A percentile compares a stretch with the other conserved stretches of the same genome.
These are phyloP conservation scores for Cyathus striatus DNA, from an alignment of 768 basidiomycete genomes.

Conservation along the genomic window DNA sequence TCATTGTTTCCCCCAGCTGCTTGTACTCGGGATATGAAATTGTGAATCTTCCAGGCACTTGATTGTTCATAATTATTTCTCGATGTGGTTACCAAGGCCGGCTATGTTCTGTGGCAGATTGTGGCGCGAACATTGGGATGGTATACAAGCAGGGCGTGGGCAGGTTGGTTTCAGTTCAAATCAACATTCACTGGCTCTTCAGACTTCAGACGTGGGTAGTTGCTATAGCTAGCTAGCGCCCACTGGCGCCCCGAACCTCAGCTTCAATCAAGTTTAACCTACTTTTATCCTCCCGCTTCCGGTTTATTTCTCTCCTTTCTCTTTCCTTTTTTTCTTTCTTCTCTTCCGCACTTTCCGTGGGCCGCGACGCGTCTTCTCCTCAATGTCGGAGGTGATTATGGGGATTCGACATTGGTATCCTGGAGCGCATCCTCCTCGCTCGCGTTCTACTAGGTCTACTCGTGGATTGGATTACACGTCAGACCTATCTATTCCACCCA, in stretches of 20 bases:
- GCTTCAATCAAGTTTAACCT: not conserved
- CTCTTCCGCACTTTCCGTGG: no score
- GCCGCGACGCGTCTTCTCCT: no score
- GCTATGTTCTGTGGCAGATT: not conserved
- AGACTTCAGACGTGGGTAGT: not conserved
- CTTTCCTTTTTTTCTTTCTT: no score
- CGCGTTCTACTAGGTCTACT: not conserved
- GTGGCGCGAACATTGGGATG: not conserved
- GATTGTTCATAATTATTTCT: not conserved
- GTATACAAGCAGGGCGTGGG: no score
- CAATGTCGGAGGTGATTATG: no score
- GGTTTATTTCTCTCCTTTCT: no score
- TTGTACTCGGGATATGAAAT: not conserved
- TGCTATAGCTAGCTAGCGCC: not conserved
- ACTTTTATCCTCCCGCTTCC: no score
- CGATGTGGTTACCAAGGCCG: not conserved
- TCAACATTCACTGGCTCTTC: not conserved
- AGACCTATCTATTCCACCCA: not conserved
- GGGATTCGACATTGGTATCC: not conserved
- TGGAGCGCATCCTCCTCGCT: not conserved
- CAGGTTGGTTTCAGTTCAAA: not conserved
- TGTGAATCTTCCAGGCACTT: not conserved
- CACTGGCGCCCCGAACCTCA: not conserved
- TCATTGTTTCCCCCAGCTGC: not conserved
- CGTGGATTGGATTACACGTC: not conserved